Evolutionary conservation across 1,284 basidiomycete genomes (phyloP).

Genomic region (Sparassis latifolia): DNA sequence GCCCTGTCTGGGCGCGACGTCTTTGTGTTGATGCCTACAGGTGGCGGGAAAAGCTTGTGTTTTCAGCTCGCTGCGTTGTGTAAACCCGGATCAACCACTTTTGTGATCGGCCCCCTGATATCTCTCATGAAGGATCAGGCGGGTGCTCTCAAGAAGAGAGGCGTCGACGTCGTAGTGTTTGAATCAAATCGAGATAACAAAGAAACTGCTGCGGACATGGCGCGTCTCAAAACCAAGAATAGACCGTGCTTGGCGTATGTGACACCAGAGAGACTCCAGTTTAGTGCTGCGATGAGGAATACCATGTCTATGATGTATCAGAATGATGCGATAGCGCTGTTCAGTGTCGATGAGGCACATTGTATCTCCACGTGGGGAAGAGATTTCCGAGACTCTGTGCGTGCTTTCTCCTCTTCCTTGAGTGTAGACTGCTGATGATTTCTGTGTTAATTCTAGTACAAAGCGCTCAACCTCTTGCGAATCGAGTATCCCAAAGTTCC

Average conservation of each 20-base stretch:
- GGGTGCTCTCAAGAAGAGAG: conserved; percentile 55
- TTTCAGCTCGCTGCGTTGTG: conserved; percentile 88
- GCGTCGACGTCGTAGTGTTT: conserved; percentile 70
- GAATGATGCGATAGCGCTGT: conserved; percentile 66
- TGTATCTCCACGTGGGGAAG: conserved; percentile 86
- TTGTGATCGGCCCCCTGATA: conserved; percentile 88
- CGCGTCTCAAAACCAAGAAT: conserved; percentile 14
- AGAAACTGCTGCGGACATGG: conserved; percentile 27
- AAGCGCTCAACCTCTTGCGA: conserved; percentile 62
- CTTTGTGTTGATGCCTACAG: conserved; percentile 95
- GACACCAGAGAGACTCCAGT: conserved; percentile 83
- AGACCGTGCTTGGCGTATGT: conserved; percentile 77
- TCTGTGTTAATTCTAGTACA: conserved; percentile 42
- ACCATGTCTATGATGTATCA: conserved; percentile 56
- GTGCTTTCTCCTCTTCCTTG: conserved; percentile 22
- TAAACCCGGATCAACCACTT: conserved; percentile 66
- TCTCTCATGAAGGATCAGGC: conserved; percentile 94
- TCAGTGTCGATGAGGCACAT: conserved; percentile 96
- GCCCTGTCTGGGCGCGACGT: conserved; percentile 81
- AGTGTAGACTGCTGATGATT: conserved; percentile 1
- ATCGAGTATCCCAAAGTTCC: conserved; percentile 73
- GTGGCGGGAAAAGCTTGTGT: conserved; percentile 89
- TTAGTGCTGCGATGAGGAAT: conserved; percentile 49
- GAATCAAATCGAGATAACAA: conserved; percentile 45
- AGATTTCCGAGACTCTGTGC: conserved; percentile 72